Evolutionary conservation across 2,329 filamentous ascomycete species (phyloP), one percentile per base, ranked within the genome.

Genomic region (Ceratocystis albifundus): DNA sequence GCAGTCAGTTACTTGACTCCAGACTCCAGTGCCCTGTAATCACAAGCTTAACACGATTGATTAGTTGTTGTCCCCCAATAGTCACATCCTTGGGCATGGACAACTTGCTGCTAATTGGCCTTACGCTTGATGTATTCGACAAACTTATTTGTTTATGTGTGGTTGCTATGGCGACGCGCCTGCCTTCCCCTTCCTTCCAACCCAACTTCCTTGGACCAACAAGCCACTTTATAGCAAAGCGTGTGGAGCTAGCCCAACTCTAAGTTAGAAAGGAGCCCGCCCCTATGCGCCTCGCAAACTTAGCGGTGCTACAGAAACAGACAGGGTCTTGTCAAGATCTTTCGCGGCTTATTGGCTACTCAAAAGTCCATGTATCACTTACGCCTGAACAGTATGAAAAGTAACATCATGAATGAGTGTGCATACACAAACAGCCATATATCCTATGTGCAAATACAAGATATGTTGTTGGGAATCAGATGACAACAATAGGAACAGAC

Each of bases 131-230:
- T 50, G 22, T 17, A 30, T 12, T 32, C 12, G 15, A 57, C 53
- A 25, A 30, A 28, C 22, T 57, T 57, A 25, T 20, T 48, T 63
- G 46, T 50, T 63, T 63, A 45, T 44, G 12, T 44, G 61, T 17
- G 17, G 44, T 50, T 63, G 44, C 61, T 44, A 63, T 32, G 44
- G 46, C 61, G 41, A 63, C 61, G 61, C 61, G 61, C 44, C 12
- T 50, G 61, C 41, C 44, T 30, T 30, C 61, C 3, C 25, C 25
- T 62, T 36, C 32, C 61, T 62, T 28, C 41, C 36, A 41, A 20
- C 20, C 44, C 20, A 41, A 25, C 59, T 41, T 41, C 36, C 36
- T 41, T 41, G 32, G 2, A 48, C 17, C 20, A 20, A 50, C 17
- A 20, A 50, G 48, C 48, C 46, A 48, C 17, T 50, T 3, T 8